Evolutionary conservation across 2,329 filamentous ascomycete genomes (phyloP), one percentile per base, ranked within the genome.

Genomic region (Cladosporium oxysporum): DNA sequence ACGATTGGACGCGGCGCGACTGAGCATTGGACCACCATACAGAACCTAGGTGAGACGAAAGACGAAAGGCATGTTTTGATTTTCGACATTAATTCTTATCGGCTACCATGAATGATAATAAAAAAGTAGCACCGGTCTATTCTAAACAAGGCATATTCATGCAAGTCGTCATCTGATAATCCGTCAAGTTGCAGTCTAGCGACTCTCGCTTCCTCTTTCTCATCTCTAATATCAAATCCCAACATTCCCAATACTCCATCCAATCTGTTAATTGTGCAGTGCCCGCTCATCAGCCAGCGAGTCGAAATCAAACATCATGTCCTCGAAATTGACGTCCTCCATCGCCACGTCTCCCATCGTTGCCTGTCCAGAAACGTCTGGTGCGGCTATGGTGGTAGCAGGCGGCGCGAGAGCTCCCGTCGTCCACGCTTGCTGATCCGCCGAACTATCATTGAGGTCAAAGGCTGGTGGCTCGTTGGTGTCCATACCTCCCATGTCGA

Each of bases 231-330:
- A 26, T 26, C 23, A 12, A 11, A 7, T 6, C 5, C 18, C 11
- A 2, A 44, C 2, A 18, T 1, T 44, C 41, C n/a, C 41, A n/a
- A 21, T 21, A n/a, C 12, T 47, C 41, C 41, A 5, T 12, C 28
- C 52, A 33, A 16, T 55, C 18, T 55, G 47, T 59, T 14, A 59
- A n/a, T 47, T 41, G 14, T 44, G 23, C 16, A 59, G 3, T 14
- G 11, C 35, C 3, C 41, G 57, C 23, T 59, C 57, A 6, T 59
- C 57, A 12, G 37, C 37, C 35, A 59, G 23, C 12, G 57, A 47
- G 28, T 62, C 61, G 14, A 74, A 72, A 65, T 75, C 72, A 47
- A 73, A 75, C 1, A 71, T 66, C 58, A 73, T 52, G 44, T 73
- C 70, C 18, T 69, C 70, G 60, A 71, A 69, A 28, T 62, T 52